Evolutionary conservation across 768 basidiomycete genomes (phyloP).

Genomic region (Boletus tomentosulus): DNA sequence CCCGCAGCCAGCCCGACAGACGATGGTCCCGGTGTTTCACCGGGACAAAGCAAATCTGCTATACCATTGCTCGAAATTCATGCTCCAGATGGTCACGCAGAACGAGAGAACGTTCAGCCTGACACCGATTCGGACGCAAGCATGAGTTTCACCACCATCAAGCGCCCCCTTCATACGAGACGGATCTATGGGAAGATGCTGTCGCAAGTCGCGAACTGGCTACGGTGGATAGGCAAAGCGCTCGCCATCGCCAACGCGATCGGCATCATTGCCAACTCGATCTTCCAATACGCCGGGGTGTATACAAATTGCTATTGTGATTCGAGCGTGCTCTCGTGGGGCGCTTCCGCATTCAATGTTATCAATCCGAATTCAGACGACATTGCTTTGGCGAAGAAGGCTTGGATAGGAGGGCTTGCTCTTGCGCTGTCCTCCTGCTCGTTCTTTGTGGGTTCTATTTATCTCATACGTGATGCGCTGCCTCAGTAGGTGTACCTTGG

Average conservation of each 20-base stretch:
- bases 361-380: constrained; percentile 18
- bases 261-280: constrained; percentile 21
- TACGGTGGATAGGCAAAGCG: constrained; percentile 26
- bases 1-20: background rate
- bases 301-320: constrained; percentile 31
- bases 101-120: background rate
- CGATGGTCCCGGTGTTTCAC: background rate
- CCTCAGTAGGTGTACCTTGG: constrained; percentile 2
- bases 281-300: constrained; percentile 28
- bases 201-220: constrained; percentile 2
- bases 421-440: constrained; percentile 24
- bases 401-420: constrained; percentile 9
- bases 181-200: background rate
- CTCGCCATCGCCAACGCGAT: constrained; percentile 29
- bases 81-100: too few species aligned
- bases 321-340: constrained; percentile 20
- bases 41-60: rapidly evolving
- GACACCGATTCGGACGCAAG: background rate
- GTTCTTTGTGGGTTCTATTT: constrained; percentile 27
- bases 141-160: background rate
- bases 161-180: background rate
- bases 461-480: constrained; percentile 24
- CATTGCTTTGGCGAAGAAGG: constrained; percentile 21
- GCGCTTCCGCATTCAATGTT: constrained; percentile 28
- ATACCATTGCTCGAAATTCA: background rate